Evolutionary conservation across 345 rosid species (phyloP).

Genomic region (Heritiera littoralis): DNA sequence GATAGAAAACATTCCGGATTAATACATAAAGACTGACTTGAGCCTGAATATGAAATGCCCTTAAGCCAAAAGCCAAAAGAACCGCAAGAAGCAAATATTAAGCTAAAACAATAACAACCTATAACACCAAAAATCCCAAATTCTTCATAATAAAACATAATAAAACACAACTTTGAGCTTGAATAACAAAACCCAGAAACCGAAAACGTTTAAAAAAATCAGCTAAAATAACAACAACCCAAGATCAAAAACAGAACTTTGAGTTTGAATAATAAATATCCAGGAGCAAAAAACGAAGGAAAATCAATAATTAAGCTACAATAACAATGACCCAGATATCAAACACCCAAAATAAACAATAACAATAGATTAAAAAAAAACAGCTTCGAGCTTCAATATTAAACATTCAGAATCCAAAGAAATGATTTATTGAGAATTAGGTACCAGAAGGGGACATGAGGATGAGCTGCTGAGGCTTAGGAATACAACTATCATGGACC

Average conservation of each 20-base stretch:
- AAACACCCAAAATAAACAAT: background rate
- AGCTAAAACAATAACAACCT: background rate
- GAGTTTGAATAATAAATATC: background rate
- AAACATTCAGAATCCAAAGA: conserved; percentile 10
- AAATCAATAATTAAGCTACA: background rate
- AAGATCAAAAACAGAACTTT: background rate
- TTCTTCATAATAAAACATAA: background rate
- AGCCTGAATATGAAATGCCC: background rate
- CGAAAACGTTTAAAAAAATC: background rate
- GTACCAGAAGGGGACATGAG: conserved; percentile 97
- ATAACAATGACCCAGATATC: background rate
- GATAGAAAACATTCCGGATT: background rate
- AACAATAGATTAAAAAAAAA: background rate
- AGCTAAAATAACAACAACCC: background rate
- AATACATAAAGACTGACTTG: background rate
- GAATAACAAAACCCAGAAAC: background rate
- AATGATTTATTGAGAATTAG: conserved; percentile 6
- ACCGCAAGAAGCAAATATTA: background rate
- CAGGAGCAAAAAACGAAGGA: conserved; percentile 5
- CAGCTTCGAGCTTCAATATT: background rate
- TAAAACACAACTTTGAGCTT: background rate
- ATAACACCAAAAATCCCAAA: background rate
- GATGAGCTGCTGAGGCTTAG: conserved; percentile 72
- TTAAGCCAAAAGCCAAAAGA: background rate
- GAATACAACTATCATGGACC: conserved; percentile 76